Evolutionary conservation across 2,329 filamentous ascomycete species (phyloP).

Genomic region (Capronia coronata): DNA sequence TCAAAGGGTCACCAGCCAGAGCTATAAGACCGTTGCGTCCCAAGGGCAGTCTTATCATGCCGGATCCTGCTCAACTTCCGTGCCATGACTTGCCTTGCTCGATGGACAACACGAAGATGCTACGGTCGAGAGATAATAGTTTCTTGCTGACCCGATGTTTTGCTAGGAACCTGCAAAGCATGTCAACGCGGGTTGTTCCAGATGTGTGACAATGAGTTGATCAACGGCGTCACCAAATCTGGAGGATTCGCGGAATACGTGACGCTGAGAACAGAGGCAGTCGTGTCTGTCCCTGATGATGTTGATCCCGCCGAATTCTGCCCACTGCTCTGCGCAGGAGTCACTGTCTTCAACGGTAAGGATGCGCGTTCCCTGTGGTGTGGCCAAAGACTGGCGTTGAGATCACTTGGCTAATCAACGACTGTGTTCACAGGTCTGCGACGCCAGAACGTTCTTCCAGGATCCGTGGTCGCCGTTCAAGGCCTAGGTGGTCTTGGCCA

Average conservation of each 20-base stretch:
- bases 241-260: constrained; percentile 55
- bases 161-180: constrained; percentile 51
- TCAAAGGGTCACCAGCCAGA: too few species aligned
- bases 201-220: constrained; percentile 55
- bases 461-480: constrained; percentile 46
- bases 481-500: constrained; percentile 50
- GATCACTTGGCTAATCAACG: not conserved
- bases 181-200: constrained; percentile 62
- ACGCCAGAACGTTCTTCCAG: constrained; percentile 42
- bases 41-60: too few species aligned
- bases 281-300: constrained; percentile 43
- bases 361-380: not conserved
- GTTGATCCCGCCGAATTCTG: constrained; percentile 43
- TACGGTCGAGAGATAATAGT: not conserved
- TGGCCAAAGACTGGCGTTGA: not conserved
- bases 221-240: constrained; percentile 61
- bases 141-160: not conserved
- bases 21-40: too few species aligned
- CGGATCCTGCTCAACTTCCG: not conserved
- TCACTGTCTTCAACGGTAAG: constrained; percentile 46
- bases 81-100: not conserved
- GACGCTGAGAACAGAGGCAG: constrained; percentile 35
- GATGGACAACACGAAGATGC: too few species aligned
- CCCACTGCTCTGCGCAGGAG: constrained; percentile 46
- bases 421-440: constrained; percentile 35